These are phyloP conservation scores for Kuraishia floccosa DNA, from an alignment of 805 yeast species.

Conservation along the genomic window DNA sequence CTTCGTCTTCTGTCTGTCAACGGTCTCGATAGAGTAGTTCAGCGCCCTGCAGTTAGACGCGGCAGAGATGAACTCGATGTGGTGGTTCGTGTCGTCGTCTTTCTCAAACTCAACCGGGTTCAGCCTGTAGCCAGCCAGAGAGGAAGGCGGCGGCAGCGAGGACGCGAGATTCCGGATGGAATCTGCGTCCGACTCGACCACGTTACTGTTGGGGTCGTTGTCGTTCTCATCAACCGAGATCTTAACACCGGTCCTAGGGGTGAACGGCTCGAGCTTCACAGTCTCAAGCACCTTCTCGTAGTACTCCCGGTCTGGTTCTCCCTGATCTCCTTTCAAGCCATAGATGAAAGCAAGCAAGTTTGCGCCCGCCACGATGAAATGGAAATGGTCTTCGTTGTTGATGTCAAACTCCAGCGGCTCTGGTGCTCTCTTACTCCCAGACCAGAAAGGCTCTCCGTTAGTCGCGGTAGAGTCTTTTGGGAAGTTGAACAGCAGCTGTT, in stretches of 20 bases:
- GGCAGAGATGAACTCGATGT: conserved; percentile 90
- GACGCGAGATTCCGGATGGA: conserved; percentile 61
- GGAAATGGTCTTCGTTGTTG: conserved; percentile 64
- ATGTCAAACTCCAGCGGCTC: conserved; percentile 71
- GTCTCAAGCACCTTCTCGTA: conserved; percentile 44
- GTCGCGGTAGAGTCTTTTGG: conserved; percentile 91
- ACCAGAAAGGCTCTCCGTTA: conserved; percentile 91
- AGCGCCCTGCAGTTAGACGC: conserved; percentile 94
- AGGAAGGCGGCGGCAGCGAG: conserved; percentile 77
- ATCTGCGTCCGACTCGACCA: conserved; percentile 39
- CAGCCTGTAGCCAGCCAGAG: conserved; percentile 81
- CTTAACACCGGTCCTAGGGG: conserved; percentile 63
- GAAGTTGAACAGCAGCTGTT: conserved; percentile 86
- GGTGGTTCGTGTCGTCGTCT: conserved; percentile 95
- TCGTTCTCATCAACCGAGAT: conserved; percentile 84
- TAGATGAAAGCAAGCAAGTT: conserved; percentile 83
- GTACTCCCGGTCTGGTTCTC: conserved; percentile 30
- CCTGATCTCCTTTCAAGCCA: conserved; percentile 71
- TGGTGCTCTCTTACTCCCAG: conserved; percentile 97
- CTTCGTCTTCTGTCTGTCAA: conserved; percentile 84
- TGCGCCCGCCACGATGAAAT: conserved; percentile 83
- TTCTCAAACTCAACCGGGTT: conserved; percentile 92
- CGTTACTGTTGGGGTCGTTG: conserved; percentile 68
- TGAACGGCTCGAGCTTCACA: conserved; percentile 48
- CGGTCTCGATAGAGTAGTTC: conserved; percentile 81